These are phyloP conservation scores for Fimicolochytrium jonesii DNA, from an alignment of 192 early-diverging fungal genomes.

Conservation along the genomic window DNA sequence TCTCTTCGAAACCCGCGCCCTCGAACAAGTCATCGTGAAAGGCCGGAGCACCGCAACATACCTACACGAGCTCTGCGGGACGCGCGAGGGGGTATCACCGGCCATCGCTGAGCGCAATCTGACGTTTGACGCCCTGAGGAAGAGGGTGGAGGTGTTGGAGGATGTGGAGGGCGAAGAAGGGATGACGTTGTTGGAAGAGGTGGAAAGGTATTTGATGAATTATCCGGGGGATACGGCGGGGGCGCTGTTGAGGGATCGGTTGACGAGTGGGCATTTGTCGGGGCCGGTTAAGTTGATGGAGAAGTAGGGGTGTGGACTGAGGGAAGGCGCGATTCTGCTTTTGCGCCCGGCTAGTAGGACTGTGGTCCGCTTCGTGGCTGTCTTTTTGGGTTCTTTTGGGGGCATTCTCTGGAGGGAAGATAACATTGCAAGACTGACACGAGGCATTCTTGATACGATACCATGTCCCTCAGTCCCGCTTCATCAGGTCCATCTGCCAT, in stretches of 20 bases:
- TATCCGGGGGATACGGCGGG: not conserved
- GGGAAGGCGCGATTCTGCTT: too few relatives aligned
- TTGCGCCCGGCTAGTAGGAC: too few relatives aligned
- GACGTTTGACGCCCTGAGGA: not conserved
- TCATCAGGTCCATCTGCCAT: too few relatives aligned
- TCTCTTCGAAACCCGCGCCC: not conserved
- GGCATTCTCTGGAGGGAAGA: too few relatives aligned
- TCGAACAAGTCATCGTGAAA: conserved; percentile 7
- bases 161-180: not conserved
- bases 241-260: not conserved
- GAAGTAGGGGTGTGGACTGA: too few relatives aligned
- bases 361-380: too few relatives aligned
- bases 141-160: not conserved
- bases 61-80: conserved; percentile 2
- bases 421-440: too few relatives aligned
- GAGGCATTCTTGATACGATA: too few relatives aligned
- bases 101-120: not conserved
- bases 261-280: not conserved
- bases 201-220: not conserved
- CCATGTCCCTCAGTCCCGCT: too few relatives aligned
- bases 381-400: too few relatives aligned
- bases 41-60: not conserved
- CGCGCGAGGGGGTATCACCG: not conserved
- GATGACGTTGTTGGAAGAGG: not conserved
- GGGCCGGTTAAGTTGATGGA: conserved; percentile 6